Percentiles rank a stretch among this genome's conserved stretches.
Conservation (phyloP, 2,329 filamentous ascomycete genomes). For the Hypocreales sp. region DNA sequence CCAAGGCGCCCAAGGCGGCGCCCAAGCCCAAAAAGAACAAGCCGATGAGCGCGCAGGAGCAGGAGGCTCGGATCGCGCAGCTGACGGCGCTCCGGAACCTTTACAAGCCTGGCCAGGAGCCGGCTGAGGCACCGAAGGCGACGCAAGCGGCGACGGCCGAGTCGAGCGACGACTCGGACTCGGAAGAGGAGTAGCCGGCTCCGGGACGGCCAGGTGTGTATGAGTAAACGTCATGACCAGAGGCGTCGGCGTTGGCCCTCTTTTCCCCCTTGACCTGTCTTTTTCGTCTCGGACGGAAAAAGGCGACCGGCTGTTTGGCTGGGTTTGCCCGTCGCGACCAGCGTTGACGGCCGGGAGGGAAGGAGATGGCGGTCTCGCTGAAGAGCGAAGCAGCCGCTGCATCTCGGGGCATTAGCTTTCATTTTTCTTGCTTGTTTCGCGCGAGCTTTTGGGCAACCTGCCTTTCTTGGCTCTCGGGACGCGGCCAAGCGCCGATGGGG, state of each 20-base stretch:
- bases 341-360: too few relatives aligned
- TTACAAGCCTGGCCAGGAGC: constrained; percentile 20
- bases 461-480: background rate
- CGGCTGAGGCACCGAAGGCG: constrained; percentile 11
- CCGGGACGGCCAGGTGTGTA: constrained; percentile 2
- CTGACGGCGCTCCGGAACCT: constrained; percentile 37
- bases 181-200: constrained; percentile 27
- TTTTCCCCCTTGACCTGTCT: too few relatives aligned
- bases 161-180: constrained; percentile 29
- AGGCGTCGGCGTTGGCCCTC: constrained; percentile 5
- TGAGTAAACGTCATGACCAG: constrained; percentile 5
- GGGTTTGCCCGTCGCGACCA: background rate
- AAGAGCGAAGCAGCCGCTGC: too few relatives aligned
- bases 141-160: constrained; percentile 14
- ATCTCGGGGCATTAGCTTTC: background rate
- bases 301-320: too few relatives aligned
- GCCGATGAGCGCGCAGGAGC: constrained; percentile 57
- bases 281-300: too few relatives aligned
- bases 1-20: constrained; percentile 14
- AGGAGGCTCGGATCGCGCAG: constrained; percentile 48
- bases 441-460: constrained; percentile 24
- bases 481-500: background rate
- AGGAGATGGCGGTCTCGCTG: too few relatives aligned
- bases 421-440: background rate
- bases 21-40: constrained; percentile 57